Conservation (phyloP, 208 protist genomes). For the Trypanosoma rangeli region DNA sequence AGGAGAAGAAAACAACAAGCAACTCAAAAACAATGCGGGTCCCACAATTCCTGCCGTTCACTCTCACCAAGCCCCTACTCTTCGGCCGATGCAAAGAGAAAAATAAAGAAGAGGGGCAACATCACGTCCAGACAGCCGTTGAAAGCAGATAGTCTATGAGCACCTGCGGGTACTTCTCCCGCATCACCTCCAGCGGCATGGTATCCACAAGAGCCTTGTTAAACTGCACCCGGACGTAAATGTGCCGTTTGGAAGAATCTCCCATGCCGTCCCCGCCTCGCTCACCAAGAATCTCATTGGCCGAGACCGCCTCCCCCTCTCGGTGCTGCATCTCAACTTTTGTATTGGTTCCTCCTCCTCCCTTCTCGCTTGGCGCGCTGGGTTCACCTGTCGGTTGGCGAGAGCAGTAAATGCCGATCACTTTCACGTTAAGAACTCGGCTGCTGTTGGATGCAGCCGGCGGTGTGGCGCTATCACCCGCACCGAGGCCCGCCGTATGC, state of each 20-base stretch:
- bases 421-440: constrained; percentile 16
- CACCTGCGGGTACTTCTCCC: constrained; percentile 67
- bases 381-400: constrained; percentile 5
- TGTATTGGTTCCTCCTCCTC: background rate
- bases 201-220: constrained; percentile 61
- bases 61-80: too few species aligned
- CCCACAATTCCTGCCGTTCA: too few species aligned
- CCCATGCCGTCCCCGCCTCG: background rate
- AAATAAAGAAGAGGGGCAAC: background rate
- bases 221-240: constrained; percentile 80
- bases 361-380: background rate
- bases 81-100: background rate
- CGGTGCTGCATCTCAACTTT: background rate
- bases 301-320: background rate
- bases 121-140: constrained; percentile 59
- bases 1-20: background rate
- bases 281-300: background rate
- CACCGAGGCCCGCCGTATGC: constrained; percentile 22
- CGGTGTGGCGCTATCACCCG: background rate
- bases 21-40: background rate
- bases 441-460: background rate
- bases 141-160: constrained; percentile 81
- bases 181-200: constrained; percentile 69
- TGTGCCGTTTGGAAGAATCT: constrained; percentile 20
- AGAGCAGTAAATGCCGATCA: constrained; percentile 31